Percentiles rank a stretch among this genome's conserved stretches.
Conservation (phyloP, 129 eudicot genomes). For the Artemisia argyi region DNA sequence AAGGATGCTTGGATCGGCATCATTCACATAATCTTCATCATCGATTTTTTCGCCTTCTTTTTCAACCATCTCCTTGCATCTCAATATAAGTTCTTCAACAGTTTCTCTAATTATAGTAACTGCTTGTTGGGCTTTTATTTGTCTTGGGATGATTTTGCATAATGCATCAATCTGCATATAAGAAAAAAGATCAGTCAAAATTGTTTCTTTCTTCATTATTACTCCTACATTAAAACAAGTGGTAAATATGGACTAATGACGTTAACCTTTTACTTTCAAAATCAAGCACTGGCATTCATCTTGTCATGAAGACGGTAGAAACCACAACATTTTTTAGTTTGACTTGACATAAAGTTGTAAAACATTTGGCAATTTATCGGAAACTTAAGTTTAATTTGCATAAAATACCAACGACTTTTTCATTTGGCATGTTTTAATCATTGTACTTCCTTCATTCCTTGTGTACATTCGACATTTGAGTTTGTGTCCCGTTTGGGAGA, state of each 20-base stretch:
- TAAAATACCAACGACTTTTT: no score
- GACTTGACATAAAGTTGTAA: no score
- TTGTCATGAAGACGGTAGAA: no score
- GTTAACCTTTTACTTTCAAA: not conserved
- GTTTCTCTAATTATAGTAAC: slow-evolving; percentile 77
- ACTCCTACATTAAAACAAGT: not conserved
- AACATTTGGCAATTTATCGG: no score
- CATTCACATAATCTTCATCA: slow-evolving; percentile 96
- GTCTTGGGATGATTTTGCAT: slow-evolving; percentile 92
- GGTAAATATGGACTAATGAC: slow-evolving; percentile 5
- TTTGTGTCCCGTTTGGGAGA: no score
- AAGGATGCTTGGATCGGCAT: slow-evolving; percentile 94
- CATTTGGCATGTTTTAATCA: no score
- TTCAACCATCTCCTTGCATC: slow-evolving; percentile 90
- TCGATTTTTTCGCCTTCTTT: slow-evolving; percentile 86
- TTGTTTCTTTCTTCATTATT: not conserved
- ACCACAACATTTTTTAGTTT: no score
- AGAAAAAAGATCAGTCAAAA: slow-evolving; percentile 4
- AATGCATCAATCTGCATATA: slow-evolving; percentile 61
- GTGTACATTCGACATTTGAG: no score
- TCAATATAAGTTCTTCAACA: slow-evolving; percentile 81
- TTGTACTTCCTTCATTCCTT: no score
- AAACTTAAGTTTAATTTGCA: no score
- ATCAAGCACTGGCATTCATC: no score
- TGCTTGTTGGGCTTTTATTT: slow-evolving; percentile 87